Conservation (phyloP, 2,329 filamentous ascomycete species). For the Clonostachys solani region DNA sequence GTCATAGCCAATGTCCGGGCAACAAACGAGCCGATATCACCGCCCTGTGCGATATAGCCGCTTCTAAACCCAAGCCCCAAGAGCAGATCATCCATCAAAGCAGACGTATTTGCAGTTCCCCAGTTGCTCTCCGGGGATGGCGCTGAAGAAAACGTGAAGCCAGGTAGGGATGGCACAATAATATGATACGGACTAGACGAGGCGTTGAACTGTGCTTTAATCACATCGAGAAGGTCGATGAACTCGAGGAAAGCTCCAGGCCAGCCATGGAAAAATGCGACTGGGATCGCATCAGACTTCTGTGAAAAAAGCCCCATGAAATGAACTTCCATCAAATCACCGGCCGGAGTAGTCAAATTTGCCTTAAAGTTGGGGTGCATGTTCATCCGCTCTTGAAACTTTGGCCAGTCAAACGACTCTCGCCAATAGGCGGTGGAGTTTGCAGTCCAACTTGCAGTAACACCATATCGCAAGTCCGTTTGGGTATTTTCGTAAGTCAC, state of each 20-base stretch:
- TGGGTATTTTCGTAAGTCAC: neutral
- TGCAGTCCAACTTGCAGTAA: neutral
- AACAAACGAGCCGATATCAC: neutral
- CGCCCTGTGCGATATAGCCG: neutral
- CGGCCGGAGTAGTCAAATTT: neutral
- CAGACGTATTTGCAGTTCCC: neutral
- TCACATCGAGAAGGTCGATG: neutral
- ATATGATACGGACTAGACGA: neutral
- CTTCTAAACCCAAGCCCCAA: neutral
- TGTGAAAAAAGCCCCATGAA: neutral
- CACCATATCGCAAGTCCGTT: neutral
- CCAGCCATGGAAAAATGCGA: neutral
- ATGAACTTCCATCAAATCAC: neutral
- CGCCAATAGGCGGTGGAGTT: neutral
- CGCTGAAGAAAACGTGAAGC: neutral
- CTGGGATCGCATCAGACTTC: neutral
- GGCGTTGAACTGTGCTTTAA: neutral
- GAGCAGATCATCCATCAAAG: neutral
- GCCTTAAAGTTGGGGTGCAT: neutral
- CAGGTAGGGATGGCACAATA: neutral
- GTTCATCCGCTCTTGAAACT: neutral
- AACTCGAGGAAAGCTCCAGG: neutral
- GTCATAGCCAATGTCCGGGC: neutral
- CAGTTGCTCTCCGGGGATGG: neutral
- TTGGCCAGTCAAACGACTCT: neutral